These are phyloP conservation scores for Aspergillus thermomutatus DNA, from an alignment of 2,329 filamentous ascomycete genomes.

Conservation along the genomic window DNA sequence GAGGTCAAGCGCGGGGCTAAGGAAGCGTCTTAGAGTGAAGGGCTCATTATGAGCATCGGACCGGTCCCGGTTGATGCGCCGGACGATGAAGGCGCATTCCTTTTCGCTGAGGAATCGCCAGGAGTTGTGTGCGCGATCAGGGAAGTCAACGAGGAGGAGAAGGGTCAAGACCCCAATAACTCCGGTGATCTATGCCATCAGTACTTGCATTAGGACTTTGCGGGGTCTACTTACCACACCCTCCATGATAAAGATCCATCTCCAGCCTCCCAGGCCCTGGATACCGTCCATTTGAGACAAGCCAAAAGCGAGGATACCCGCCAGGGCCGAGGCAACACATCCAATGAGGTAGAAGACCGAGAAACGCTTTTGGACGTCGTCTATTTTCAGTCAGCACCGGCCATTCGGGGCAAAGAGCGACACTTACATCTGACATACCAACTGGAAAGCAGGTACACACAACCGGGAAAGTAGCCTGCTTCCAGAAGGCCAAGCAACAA, in stretches of 20 bases:
- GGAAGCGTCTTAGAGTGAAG: slow-evolving; percentile 47
- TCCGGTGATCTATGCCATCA: slow-evolving; percentile 22
- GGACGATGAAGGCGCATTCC: slow-evolving; percentile 50
- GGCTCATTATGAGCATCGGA: slow-evolving; percentile 48
- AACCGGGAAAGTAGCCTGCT: slow-evolving; percentile 64
- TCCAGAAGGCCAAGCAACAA: slow-evolving; percentile 27
- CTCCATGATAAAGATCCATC: slow-evolving; percentile 57
- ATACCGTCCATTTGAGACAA: slow-evolving; percentile 43
- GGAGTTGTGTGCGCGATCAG: slow-evolving; percentile 30
- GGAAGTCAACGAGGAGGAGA: slow-evolving; percentile 39
- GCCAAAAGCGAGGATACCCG: slow-evolving; percentile 46
- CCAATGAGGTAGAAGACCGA: slow-evolving; percentile 51
- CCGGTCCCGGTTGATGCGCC: slow-evolving; percentile 52
- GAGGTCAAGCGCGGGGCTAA: slow-evolving; percentile 46
- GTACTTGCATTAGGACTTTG: neutral
- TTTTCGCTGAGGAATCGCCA: slow-evolving; percentile 32
- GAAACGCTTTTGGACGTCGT: slow-evolving; percentile 32
- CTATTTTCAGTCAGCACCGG: slow-evolving; percentile 6
- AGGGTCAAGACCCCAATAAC: slow-evolving; percentile 27
- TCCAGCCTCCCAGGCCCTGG: slow-evolving; percentile 45
- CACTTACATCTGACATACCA: slow-evolving; percentile 58
- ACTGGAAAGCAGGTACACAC: slow-evolving; percentile 68
- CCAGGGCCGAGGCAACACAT: slow-evolving; percentile 46
- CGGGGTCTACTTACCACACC: slow-evolving; percentile 32
- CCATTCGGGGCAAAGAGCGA: neutral